Conservation (phyloP, 1,139 yeast genomes). For the Candida labiduridarum region DNA sequence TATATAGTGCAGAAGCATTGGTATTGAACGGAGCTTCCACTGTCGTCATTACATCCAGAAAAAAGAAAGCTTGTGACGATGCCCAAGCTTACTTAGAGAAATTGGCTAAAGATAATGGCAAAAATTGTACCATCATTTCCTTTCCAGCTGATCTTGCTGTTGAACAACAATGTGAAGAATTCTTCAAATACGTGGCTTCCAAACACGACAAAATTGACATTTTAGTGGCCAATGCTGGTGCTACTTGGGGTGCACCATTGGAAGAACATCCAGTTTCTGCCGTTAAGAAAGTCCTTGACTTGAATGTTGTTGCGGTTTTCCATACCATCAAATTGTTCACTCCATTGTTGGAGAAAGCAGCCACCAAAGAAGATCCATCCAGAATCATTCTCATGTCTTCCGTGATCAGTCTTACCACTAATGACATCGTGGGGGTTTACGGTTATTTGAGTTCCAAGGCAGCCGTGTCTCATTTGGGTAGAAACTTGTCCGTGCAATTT, state of each 20-base stretch:
- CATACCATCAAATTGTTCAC: conserved; percentile 63
- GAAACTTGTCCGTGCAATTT: conserved; percentile 61
- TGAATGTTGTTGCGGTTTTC: conserved; percentile 75
- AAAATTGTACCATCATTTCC: conserved; percentile 48
- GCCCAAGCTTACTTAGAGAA: conserved; percentile 55
- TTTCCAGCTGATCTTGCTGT: conserved; percentile 64
- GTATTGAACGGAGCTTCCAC: conserved; percentile 64
- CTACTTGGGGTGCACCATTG: conserved; percentile 75
- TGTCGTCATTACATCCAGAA: conserved; percentile 69
- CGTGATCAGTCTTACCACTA: conserved; percentile 48
- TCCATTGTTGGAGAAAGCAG: conserved; percentile 59
- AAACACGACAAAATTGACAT: conserved; percentile 56
- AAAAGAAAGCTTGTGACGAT: conserved; percentile 62
- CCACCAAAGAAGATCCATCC: conserved; percentile 61
- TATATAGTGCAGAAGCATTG: conserved; percentile 67
- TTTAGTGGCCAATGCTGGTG: conserved; percentile 79
- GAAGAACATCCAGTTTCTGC: conserved; percentile 65
- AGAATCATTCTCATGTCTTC: conserved; percentile 72
- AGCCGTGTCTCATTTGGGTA: conserved; percentile 72
- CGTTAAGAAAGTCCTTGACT: conserved; percentile 61
- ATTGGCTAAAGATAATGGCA: conserved; percentile 44
- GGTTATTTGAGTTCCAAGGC: conserved; percentile 80
- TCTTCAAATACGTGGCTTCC: conserved; percentile 45
- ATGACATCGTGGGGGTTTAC: conserved; percentile 57
- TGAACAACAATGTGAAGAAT: conserved; percentile 51